Conservation (phyloP, 192 early-diverging fungal species). For the Piromyces finnis region DNA sequence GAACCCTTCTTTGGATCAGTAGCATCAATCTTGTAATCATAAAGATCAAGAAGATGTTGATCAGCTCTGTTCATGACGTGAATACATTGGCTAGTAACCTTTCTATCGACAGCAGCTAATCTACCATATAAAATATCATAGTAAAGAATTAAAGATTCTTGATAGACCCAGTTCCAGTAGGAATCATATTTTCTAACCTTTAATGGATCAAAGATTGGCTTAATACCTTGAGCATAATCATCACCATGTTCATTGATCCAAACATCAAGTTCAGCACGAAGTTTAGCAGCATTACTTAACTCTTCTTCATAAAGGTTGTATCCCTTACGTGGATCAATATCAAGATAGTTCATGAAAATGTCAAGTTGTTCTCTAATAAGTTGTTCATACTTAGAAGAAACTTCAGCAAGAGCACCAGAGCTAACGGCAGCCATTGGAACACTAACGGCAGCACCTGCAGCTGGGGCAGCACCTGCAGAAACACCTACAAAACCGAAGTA, state of each 20-base stretch:
- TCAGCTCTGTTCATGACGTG: slow-evolving; percentile 85
- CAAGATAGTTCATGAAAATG: slow-evolving; percentile 62
- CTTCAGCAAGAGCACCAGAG: slow-evolving; percentile 31
- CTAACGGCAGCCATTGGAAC: slow-evolving; percentile 20
- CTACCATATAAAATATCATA: slow-evolving; percentile 87
- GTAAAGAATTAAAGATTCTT: slow-evolving; percentile 69
- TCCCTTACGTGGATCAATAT: slow-evolving; percentile 56
- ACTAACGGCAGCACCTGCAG: slow-evolving; percentile 30
- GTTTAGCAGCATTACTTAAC: slow-evolving; percentile 34
- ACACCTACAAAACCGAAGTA: slow-evolving; percentile 29
- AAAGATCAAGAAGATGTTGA: slow-evolving; percentile 58
- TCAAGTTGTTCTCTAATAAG: slow-evolving; percentile 62
- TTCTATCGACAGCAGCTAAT: slow-evolving; percentile 71
- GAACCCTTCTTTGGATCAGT: slow-evolving; percentile 59
- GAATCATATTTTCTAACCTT: slow-evolving; percentile 87
- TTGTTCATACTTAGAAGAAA: slow-evolving; percentile 30
- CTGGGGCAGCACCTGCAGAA: slow-evolving; percentile 27
- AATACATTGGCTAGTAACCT: slow-evolving; percentile 75
- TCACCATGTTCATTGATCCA: slow-evolving; percentile 88
- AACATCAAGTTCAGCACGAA: slow-evolving; percentile 72
- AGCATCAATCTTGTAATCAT: slow-evolving; percentile 67
- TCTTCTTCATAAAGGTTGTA: slow-evolving; percentile 39
- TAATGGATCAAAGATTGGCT: slow-evolving; percentile 58
- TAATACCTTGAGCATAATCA: slow-evolving; percentile 74
- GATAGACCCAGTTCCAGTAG: slow-evolving; percentile 93